These are phyloP conservation scores for Aspergillus novofumigatus DNA, from an alignment of 2,329 filamentous ascomycete species.

Conservation along the genomic window DNA sequence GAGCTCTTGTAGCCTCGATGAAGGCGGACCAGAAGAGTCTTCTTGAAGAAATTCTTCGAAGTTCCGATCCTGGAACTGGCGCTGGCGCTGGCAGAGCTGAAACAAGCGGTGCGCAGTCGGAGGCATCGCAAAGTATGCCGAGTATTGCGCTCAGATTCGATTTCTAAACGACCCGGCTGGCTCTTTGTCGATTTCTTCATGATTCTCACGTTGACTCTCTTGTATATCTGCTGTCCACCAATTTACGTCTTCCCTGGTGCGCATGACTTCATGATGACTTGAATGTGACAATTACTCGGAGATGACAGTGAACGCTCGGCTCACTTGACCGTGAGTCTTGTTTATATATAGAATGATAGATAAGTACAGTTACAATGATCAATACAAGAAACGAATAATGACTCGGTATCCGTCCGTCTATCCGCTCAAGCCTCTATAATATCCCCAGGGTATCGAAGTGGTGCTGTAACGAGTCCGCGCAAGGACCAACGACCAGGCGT, in stretches of 20 bases:
- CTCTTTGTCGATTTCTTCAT: neutral
- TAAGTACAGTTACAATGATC: neutral
- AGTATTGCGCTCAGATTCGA: conserved; percentile 94
- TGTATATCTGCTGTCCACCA: neutral
- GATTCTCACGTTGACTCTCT: neutral
- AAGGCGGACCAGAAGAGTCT: conserved; percentile 66
- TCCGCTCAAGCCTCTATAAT: neutral
- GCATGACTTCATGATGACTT: neutral
- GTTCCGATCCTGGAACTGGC: conserved; percentile 50
- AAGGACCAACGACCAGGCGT: neutral
- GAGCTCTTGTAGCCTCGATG: conserved; percentile 68
- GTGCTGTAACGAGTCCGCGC: neutral
- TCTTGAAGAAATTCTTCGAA: conserved; percentile 72
- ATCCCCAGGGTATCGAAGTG: neutral
- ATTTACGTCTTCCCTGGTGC: neutral
- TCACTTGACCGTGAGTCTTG: neutral
- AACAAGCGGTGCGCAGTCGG: conserved; percentile 42
- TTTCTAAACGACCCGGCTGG: conserved; percentile 52
- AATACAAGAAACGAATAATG: conserved; percentile 1
- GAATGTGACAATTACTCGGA: neutral
- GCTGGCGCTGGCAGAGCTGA: conserved; percentile 30
- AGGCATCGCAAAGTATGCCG: conserved; percentile 55
- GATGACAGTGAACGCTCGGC: neutral
- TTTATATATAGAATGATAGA: conserved; percentile 2
- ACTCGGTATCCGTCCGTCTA: neutral